Evolutionary conservation across 1,139 yeast species (phyloP).

Genomic region (Sugiyamaella pinicola): DNA sequence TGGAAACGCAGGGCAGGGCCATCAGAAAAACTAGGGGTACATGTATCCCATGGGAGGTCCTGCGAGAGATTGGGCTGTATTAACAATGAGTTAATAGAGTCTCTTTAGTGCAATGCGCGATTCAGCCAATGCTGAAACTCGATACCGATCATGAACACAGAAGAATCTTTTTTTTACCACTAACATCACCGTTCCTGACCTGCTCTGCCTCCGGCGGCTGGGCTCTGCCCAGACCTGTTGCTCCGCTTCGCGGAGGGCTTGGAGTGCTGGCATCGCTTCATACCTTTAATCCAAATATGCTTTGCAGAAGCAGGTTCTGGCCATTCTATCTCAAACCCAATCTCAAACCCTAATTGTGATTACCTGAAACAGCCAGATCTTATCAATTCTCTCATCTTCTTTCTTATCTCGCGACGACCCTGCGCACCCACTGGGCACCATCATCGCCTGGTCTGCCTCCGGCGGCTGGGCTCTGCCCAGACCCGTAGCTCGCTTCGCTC

Average conservation of each 20-base stretch:
- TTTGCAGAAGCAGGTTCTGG: no score
- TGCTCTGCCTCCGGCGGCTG: neutral
- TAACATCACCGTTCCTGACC: no score
- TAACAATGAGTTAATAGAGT: constrained; percentile 16
- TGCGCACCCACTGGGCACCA: no score
- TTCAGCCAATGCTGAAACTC: constrained; percentile 34
- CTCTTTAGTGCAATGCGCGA: constrained; percentile 39
- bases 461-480: neutral
- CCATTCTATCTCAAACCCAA: no score
- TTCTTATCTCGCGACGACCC: no score
- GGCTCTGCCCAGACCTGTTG: neutral
- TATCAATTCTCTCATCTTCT: no score
- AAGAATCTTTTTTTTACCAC: constrained; percentile 20
- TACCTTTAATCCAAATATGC: no score
- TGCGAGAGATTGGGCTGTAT: constrained; percentile 35
- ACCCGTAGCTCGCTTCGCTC: neutral
- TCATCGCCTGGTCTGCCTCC: neutral
- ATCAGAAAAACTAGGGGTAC: constrained; percentile 32
- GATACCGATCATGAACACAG: constrained; percentile 37
- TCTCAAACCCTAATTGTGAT: no score
- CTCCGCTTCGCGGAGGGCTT: constrained; percentile 4
- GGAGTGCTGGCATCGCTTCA: no score
- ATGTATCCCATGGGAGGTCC: constrained; percentile 33
- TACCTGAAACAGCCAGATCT: no score
- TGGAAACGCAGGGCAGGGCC: constrained; percentile 37